Evolutionary conservation across 306 rosid species (phyloP).

Genomic region (Delonix regia): DNA sequence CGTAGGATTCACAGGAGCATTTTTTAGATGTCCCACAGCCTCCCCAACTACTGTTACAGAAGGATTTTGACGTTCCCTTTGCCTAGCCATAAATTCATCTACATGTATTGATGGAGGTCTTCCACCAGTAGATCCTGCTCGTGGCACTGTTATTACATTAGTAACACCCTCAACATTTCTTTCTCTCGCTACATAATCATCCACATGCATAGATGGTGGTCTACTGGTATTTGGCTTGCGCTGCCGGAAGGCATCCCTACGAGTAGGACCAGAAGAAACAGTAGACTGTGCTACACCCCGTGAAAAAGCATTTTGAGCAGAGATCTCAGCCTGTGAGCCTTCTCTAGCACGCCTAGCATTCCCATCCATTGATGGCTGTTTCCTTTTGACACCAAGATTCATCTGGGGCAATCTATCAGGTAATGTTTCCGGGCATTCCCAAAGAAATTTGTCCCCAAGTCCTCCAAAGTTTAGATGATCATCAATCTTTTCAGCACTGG

Average conservation of each 20-base stretch:
- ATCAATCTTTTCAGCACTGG: constrained; percentile 57
- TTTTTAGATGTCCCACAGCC: constrained; percentile 60
- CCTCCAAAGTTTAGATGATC: constrained; percentile 64
- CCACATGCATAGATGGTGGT: constrained; percentile 99
- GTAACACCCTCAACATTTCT: constrained; percentile 79
- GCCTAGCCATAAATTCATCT: constrained; percentile 98
- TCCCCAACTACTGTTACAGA: constrained; percentile 74
- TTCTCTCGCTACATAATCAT: constrained; percentile 97
- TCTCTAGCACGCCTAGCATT: constrained; percentile 84
- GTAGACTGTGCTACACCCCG: constrained; percentile 66
- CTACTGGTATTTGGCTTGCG: constrained; percentile 99
- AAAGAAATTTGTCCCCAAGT: constrained; percentile 77
- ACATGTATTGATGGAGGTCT: constrained; percentile 99
- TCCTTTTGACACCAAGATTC: constrained; percentile 65
- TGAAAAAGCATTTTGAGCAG: constrained; percentile 66
- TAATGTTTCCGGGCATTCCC: constrained; percentile 96
- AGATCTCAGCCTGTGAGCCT: constrained; percentile 61
- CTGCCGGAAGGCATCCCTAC: constrained; percentile 94
- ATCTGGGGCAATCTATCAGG: constrained; percentile 79
- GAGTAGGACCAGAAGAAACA: constrained; percentile 82
- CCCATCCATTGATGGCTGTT: constrained; percentile 69
- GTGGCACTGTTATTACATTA: constrained; percentile 79
- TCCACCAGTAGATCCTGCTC: constrained; percentile 91
- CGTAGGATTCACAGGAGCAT: constrained; percentile 51
- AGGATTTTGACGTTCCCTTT: constrained; percentile 96